phyloP scores from a whole-genome alignment of 345 rosid species.

The Citrus sp. region DNA sequence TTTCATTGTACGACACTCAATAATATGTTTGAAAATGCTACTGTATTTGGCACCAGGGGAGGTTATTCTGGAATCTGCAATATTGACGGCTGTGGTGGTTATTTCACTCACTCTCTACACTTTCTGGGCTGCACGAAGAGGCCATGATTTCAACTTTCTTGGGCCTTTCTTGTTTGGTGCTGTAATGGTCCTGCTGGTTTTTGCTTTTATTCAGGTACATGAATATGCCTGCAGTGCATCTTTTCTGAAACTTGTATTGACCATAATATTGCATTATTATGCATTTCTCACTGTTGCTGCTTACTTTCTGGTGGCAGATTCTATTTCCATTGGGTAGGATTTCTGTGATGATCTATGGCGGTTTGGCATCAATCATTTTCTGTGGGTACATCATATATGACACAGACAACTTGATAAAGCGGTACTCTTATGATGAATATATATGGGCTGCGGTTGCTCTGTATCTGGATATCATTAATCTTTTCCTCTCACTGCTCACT shows the following conservation, averaged over 20 bases:
- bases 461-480: conserved; percentile 73
- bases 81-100: conserved; percentile 74
- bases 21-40: neutral
- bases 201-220: conserved; percentile 71
- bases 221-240: neutral
- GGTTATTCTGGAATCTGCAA: conserved; percentile 71
- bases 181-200: conserved; percentile 54
- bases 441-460: conserved; percentile 87
- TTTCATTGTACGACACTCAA: neutral
- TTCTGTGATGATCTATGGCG: conserved; percentile 76
- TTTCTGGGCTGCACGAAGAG: conserved; percentile 92
- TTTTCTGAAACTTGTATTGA: neutral
- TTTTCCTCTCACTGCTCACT: conserved; percentile 67
- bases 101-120: conserved; percentile 80
- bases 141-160: conserved; percentile 84
- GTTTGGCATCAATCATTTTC: conserved; percentile 73
- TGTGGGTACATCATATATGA: conserved; percentile 82
- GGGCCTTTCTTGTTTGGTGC: conserved; percentile 94
- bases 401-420: conserved; percentile 88
- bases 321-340: conserved; percentile 72
- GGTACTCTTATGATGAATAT: conserved; percentile 70
- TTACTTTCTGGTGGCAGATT: conserved; percentile 44
- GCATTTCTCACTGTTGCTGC: neutral
- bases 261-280: neutral
- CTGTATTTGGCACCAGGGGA: conserved; percentile 48